These are phyloP conservation scores for Acer negundo DNA, from an alignment of 345 rosid genomes.

Conservation along the genomic window DNA sequence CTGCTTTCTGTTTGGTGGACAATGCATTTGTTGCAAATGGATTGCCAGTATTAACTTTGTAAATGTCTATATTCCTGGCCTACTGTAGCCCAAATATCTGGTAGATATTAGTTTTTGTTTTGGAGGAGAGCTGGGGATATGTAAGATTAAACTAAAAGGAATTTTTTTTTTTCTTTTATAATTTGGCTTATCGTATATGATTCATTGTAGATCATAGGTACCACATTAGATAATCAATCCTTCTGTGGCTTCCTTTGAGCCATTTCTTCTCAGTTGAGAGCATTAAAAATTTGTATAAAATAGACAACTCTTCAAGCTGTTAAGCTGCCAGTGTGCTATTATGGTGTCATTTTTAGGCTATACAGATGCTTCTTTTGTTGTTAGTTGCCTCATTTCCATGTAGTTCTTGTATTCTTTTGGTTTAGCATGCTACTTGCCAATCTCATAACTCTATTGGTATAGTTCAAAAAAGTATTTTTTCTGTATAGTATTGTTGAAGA, in stretches of 20 bases:
- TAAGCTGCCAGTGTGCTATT: background rate
- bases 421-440: background rate
- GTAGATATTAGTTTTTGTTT: background rate
- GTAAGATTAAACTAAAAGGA: background rate
- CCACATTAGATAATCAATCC: background rate
- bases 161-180: background rate
- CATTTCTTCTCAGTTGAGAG: conserved; percentile 5
- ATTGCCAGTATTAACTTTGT: background rate
- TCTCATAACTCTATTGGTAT: background rate
- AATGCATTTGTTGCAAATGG: background rate
- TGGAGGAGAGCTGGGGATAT: background rate
- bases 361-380: background rate
- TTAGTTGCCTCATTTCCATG: background rate
- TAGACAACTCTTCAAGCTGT: background rate
- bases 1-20: background rate
- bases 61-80: background rate
- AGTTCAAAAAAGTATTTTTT: background rate
- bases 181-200: background rate
- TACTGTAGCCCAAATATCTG: background rate
- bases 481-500: background rate
- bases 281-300: background rate
- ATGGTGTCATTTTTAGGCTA: background rate
- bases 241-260: background rate
- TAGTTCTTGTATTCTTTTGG: background rate
- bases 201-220: background rate